A percentile compares a stretch with the other conserved stretches of the same genome.
Evolutionary conservation across 148 eudicot genomes (phyloP).

Genomic region (Nepenthes mirabilis): DNA sequence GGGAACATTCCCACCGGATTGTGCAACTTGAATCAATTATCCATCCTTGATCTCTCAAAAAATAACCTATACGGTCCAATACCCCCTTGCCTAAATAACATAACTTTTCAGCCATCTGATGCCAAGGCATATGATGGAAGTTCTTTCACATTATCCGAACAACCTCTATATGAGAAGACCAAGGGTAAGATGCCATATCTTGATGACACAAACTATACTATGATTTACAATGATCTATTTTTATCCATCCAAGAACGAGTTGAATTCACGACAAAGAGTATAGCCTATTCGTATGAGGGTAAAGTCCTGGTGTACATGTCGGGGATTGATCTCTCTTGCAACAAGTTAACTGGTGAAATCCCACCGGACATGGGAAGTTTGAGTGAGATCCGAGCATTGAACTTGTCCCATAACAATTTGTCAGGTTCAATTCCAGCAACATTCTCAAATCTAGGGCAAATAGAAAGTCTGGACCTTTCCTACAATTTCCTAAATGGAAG

Average conservation of each 20-base stretch:
- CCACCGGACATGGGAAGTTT: constrained; percentile 5
- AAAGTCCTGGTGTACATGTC: not conserved
- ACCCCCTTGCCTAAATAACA: constrained; percentile 8
- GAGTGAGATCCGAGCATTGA: not conserved
- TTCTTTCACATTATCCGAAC: not conserved
- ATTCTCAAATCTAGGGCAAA: constrained; percentile 2
- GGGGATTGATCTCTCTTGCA: constrained; percentile 9
- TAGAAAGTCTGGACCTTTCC: constrained; percentile 17
- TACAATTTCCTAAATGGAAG: constrained; percentile 10
- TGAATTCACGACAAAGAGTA: constrained; percentile 5
- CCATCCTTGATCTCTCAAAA: constrained; percentile 11
- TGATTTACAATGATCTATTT: not conserved
- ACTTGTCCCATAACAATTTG: constrained; percentile 13
- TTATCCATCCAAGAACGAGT: not conserved
- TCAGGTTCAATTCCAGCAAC: constrained; percentile 7
- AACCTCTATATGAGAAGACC: not conserved
- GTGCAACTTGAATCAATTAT: not conserved
- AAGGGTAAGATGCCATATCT: not conserved
- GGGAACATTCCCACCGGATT: not conserved
- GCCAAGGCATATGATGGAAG: not conserved
- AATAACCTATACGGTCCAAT: constrained; percentile 8
- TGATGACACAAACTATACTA: not conserved
- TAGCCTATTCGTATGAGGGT: not conserved
- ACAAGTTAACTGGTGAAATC: constrained; percentile 5
- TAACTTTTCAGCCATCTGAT: not conserved